phyloP scores from a whole-genome alignment of 2,329 filamentous ascomycete species.

The Scortechinia acanthostroma region DNA sequence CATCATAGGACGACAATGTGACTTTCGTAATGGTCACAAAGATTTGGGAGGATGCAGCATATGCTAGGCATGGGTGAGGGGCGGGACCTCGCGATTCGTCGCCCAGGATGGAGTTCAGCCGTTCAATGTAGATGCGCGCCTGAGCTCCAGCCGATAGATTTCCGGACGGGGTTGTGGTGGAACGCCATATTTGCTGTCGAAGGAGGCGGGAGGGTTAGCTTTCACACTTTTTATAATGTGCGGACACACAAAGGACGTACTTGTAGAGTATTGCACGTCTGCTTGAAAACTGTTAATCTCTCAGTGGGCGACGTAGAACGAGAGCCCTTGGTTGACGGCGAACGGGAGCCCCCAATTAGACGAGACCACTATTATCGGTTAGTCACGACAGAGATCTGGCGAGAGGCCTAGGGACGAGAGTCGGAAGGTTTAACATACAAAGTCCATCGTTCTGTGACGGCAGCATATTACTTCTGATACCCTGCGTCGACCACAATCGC shows the following conservation, averaged over 20 bases:
- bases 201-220: no score
- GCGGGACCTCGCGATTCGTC: slow-evolving; percentile 84
- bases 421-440: slow-evolving; percentile 30
- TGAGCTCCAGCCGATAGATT: slow-evolving; percentile 40
- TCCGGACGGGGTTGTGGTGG: slow-evolving; percentile 35
- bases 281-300: slow-evolving; percentile 52
- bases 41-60: slow-evolving; percentile 77
- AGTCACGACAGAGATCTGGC: neutral
- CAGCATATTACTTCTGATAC: neutral
- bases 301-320: slow-evolving; percentile 45
- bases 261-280: slow-evolving; percentile 49
- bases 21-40: slow-evolving; percentile 87
- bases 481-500: no score
- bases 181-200: slow-evolving; percentile 50
- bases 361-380: slow-evolving; percentile 42
- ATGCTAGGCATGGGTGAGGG: slow-evolving; percentile 85
- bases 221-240: no score
- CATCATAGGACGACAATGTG: slow-evolving; percentile 75
- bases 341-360: slow-evolving; percentile 47
- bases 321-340: slow-evolving; percentile 33
- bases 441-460: slow-evolving; percentile 22
- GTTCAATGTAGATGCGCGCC: slow-evolving; percentile 41
- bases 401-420: neutral
- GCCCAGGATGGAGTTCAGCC: slow-evolving; percentile 59
- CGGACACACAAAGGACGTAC: slow-evolving; percentile 18